Base-by-base conservation (phyloP, 768 basidiomycete species). In the Tricholoma matsutake region DNA sequence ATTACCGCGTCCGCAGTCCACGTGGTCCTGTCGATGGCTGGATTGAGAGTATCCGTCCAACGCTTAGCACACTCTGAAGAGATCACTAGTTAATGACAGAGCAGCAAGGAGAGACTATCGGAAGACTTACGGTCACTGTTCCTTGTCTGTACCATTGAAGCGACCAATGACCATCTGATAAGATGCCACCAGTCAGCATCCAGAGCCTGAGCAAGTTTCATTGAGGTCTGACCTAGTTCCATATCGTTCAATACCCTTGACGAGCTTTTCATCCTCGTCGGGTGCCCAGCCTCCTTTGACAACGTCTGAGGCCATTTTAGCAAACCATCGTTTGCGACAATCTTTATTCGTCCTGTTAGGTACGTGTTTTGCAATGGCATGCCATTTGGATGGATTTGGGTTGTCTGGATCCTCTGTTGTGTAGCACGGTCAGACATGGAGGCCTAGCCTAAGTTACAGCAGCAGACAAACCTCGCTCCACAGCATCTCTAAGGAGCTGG, bases 311-410 rank as follows among this genome's bases (percentile, higher is more conserved):
- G 83, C 83, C 83, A 86, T 85, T 73, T 83, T 85, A 1, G 83
- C 82, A 62, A 84, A 84, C 83, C 83, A 86, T 11, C 84, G 76
- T 67, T 86, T 86, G 64, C 84, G 78, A 68, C 84, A 86, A 68
- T 86, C 84, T 66, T 86, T 86, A 76, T 86, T 86, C 20, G 82
- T 85, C 58, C 84, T 76, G 66, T 84, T 81, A 9, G 83, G 84
- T 4, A 86, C 82, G 67, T 85, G 82, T 64, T 83, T 81, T n/a
- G 83, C 81, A 57, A 86, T 85, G 34, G 81, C 82, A 70, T 83
- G 82, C 84, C 84, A 86, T 63, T 84, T 85, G 54, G 83, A 83
- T 20, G 84, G 84, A 61, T 82, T 83, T 28, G 80, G 71, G 65
- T 81, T 80, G 53, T 81, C 78, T 56, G 83, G 81, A 66, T 84